Evolutionary conservation across 441 rosid species (phyloP).

Genomic region (Raphanus hybrid): DNA sequence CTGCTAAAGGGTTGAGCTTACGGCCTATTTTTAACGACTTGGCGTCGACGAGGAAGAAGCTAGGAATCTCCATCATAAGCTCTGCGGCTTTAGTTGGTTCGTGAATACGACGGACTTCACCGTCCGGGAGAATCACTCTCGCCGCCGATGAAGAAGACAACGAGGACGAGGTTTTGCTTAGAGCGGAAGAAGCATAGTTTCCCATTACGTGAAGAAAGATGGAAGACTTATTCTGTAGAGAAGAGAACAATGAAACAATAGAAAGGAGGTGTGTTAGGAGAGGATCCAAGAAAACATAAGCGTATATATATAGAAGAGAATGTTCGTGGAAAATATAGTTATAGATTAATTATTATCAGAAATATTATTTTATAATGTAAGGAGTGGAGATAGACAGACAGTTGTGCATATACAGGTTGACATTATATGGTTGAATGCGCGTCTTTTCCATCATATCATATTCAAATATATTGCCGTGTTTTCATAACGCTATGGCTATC

Average conservation of each 20-base stretch:
- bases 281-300: constrained; percentile 26
- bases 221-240: neutral
- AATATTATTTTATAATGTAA: too few relatives aligned
- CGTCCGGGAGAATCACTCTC: constrained; percentile 64
- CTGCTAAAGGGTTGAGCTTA: constrained; percentile 62
- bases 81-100: constrained; percentile 72
- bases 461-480: constrained; percentile 34
- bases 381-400: too few relatives aligned
- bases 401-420: constrained; percentile 39
- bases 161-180: constrained; percentile 43
- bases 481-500: constrained; percentile 18
- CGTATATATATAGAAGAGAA: constrained; percentile 33
- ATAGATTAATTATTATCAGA: neutral
- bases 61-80: constrained; percentile 80
- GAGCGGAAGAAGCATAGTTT: constrained; percentile 60
- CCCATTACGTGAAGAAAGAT: constrained; percentile 53
- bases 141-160: constrained; percentile 40
- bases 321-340: constrained; percentile 22
- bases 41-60: constrained; percentile 64
- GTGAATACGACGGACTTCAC: constrained; percentile 56
- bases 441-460: constrained; percentile 23
- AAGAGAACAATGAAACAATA: neutral
- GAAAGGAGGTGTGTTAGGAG: constrained; percentile 21
- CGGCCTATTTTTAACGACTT: constrained; percentile 61
- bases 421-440: constrained; percentile 45